Base-by-base conservation (phyloP, 148 eudicot genomes). In the Diospyros kaki region DNA sequence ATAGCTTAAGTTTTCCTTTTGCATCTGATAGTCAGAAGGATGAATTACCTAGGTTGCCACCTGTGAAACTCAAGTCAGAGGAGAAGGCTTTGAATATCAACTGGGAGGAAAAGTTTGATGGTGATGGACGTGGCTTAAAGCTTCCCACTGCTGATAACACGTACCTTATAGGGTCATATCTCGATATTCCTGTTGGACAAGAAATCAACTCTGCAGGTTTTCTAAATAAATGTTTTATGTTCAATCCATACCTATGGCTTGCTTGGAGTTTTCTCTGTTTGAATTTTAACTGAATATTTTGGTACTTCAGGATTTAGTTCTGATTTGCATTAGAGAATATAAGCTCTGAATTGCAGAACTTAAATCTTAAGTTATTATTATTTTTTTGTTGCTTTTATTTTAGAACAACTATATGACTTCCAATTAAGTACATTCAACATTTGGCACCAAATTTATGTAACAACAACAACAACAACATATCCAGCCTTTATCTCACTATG, bases 141-240 rank as follows among this genome's bases (percentile, higher is more conserved):
- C 73, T 82, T 51, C 66, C 73, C 64, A 76, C 82, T 76, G 81
- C 87, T 75, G 99, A 96, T 75, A 87, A 68, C 76, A 59, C 86
- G 15, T 89, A 81, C 78, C 94, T 87, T 69, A 86, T 96, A 18
- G 98, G 99, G 51, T 93, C 99, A 55, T 95, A 85, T 86, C 89
- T 96, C 78, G 97, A 96, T 81, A 92, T 96, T 74, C 99, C 99
- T 43, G 84, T 96, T 73, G 99, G 99, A 70, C 98, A 96, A 84
- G 98, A 96, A 81, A 86, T 91, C 72, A 87, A 60, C 83, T 72
- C 87, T 76, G 66, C 91, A 89, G 98, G 99, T 95, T 76, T 72
- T 89, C 48, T 28, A 11, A 52, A 10, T 48, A n/a, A 15, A 74
- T 42, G 1, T 55, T 65, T 54, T 42, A 48, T 70, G 9, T 40